phyloP scores from a whole-genome alignment of 2,329 filamentous ascomycete genomes.

The Lomentospora prolificans region DNA sequence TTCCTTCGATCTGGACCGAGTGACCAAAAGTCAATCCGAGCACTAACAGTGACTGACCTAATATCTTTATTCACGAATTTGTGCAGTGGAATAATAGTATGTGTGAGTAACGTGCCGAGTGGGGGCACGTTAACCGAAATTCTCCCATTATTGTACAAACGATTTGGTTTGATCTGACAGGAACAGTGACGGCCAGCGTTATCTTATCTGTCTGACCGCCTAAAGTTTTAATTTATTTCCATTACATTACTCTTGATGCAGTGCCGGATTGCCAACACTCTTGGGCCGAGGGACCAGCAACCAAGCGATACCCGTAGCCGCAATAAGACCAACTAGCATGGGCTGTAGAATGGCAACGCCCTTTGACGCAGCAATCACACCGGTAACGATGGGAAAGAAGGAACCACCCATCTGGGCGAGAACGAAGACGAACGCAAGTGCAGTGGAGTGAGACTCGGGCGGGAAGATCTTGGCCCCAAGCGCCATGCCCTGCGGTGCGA shows the following conservation, averaged over 20 bases:
- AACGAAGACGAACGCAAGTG: conserved; percentile 42
- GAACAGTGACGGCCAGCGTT: too few relatives aligned
- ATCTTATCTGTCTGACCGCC: too few relatives aligned
- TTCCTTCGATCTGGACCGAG: too few relatives aligned
- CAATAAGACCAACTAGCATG: conserved; percentile 36
- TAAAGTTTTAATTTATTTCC: too few relatives aligned
- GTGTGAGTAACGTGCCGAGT: too few relatives aligned
- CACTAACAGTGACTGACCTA: too few relatives aligned
- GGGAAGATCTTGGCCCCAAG: conserved; percentile 42
- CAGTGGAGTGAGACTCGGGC: conserved; percentile 22
- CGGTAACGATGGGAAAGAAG: conserved; percentile 45
- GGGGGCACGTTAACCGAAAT: too few relatives aligned
- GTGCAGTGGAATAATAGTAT: too few relatives aligned
- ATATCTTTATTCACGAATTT: too few relatives aligned
- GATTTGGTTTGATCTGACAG: too few relatives aligned
- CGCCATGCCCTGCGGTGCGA: conserved; percentile 34
- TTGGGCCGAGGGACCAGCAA: conserved; percentile 30
- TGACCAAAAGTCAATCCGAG: too few relatives aligned
- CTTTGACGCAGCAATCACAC: conserved; percentile 33
- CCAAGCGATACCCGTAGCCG: conserved; percentile 36
- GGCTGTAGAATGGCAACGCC: conserved; percentile 42
- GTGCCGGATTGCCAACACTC: conserved; percentile 16
- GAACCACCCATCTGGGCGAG: conserved; percentile 45
- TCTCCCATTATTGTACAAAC: too few relatives aligned
- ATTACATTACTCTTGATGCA: conserved; percentile 28